A percentile compares a stretch with the other conserved stretches of the same genome.
These are phyloP conservation scores for Sphagnum fallax DNA, from an alignment of 228 moss, liverwort and hornwort genomes.

Conservation along the genomic window DNA sequence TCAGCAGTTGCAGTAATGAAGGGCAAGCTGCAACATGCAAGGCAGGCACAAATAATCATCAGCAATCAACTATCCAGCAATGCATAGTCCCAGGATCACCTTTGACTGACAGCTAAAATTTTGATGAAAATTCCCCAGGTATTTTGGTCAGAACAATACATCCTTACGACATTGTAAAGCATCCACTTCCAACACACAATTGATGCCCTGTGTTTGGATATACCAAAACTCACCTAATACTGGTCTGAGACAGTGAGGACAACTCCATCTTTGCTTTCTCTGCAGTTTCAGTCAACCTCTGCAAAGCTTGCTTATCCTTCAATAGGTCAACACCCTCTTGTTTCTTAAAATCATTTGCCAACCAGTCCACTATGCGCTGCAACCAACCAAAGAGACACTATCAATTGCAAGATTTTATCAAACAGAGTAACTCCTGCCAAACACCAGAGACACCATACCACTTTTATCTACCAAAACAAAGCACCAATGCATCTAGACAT, in stretches of 20 bases:
- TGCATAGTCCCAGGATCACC: not conserved
- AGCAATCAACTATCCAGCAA: not conserved
- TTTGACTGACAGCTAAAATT: too few relatives aligned
- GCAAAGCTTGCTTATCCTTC: conserved; percentile 48
- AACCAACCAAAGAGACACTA: not conserved
- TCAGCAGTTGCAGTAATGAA: conserved; percentile 51
- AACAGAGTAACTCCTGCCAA: not conserved
- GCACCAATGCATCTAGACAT: not conserved
- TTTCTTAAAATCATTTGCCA: conserved; percentile 36
- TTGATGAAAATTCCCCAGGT: not conserved
- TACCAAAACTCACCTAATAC: conserved; percentile 23
- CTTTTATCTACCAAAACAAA: not conserved
- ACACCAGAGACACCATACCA: not conserved
- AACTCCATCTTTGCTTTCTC: conserved; percentile 56
- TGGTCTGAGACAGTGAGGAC: conserved; percentile 36
- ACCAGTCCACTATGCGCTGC: conserved; percentile 55
- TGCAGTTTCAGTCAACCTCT: conserved; percentile 42
- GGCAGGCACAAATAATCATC: not conserved
- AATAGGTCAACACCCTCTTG: conserved; percentile 45
- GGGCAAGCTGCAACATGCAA: conserved; percentile 22
- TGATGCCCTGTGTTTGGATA: not conserved
- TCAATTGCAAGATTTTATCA: not conserved
- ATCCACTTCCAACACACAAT: not conserved
- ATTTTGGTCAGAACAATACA: too few relatives aligned
- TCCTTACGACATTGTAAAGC: not conserved